These are phyloP conservation scores for Saprolegnia parasitica DNA, from an alignment of 352 stramenopile genomes.

Conservation along the genomic window DNA sequence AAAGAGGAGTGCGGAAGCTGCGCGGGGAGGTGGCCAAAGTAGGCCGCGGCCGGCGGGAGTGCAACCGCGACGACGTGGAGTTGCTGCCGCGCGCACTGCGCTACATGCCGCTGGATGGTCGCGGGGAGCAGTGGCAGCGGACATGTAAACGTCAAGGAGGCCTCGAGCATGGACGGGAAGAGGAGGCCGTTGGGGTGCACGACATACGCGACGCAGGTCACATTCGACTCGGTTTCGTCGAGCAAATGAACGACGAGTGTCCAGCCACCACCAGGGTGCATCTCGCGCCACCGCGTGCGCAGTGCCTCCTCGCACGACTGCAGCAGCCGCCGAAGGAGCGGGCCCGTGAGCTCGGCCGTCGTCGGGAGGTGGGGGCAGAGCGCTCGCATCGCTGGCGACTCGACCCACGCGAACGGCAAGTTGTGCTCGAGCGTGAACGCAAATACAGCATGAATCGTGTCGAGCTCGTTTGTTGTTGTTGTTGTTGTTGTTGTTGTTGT, in stretches of 20 bases:
- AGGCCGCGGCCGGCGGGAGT: background rate
- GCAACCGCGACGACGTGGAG: background rate
- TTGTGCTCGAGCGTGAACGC: slow-evolving; percentile 55
- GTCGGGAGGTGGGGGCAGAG: background rate
- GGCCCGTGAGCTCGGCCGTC: background rate
- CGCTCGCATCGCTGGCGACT: slow-evolving; percentile 17
- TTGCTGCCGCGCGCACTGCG: background rate
- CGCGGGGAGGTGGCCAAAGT: background rate
- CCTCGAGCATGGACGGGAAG: background rate
- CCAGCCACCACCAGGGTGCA: background rate
- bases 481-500: too few species aligned
- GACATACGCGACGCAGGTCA: slow-evolving; percentile 5
- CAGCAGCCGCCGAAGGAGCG: background rate
- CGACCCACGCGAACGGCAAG: slow-evolving; percentile 63
- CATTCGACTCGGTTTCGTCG: background rate
- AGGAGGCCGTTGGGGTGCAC: background rate
- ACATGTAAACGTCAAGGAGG: background rate
- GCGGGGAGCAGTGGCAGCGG: background rate
- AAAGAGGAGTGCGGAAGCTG: background rate
- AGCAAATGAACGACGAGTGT: slow-evolving; percentile 4
- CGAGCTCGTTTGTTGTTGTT: too few species aligned
- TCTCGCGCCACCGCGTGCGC: background rate
- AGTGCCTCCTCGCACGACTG: background rate
- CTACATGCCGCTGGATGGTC: background rate
- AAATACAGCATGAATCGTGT: slow-evolving; percentile 27